These are phyloP conservation scores for Lotus japonicus DNA, from an alignment of 306 rosid species.

Conservation along the genomic window DNA sequence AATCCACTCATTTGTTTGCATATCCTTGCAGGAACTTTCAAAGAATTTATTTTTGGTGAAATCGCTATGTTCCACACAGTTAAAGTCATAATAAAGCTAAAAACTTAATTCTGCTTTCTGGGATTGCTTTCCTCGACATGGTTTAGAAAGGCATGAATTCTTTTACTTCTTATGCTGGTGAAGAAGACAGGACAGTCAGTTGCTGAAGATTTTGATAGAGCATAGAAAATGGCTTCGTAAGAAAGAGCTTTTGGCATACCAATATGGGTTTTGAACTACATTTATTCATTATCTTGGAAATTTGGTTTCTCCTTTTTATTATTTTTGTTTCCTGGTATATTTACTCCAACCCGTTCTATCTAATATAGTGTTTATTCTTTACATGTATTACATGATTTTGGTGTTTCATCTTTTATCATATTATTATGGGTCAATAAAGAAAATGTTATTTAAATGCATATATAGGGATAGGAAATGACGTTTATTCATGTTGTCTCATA, in stretches of 20 bases:
- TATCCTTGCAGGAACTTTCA: conserved; percentile 35
- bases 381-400: conserved; percentile 22
- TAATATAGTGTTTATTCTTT: conserved; percentile 26
- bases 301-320: not conserved
- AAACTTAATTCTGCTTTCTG: conserved; percentile 24
- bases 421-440: conserved; percentile 1
- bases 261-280: conserved; percentile 29
- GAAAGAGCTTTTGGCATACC: conserved; percentile 24
- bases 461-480: not conserved
- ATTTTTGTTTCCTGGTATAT: conserved; percentile 16
- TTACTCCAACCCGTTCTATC: conserved; percentile 16
- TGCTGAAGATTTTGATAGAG: conserved; percentile 48
- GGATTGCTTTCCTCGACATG: conserved; percentile 33
- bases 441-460: not conserved
- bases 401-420: conserved; percentile 15
- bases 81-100: conserved; percentile 30
- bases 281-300: conserved; percentile 22
- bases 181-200: conserved; percentile 27
- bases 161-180: conserved; percentile 30
- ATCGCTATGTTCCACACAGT: conserved; percentile 24
- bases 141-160: conserved; percentile 29
- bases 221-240: conserved; percentile 23
- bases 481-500: not conserved
- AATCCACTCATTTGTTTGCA: conserved; percentile 3
- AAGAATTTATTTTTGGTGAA: conserved; percentile 35